A percentile compares a stretch with the other conserved stretches of the same genome.
These are phyloP conservation scores for Penicillium sp. DNA, from an alignment of 2,329 filamentous ascomycete genomes.

Conservation along the genomic window DNA sequence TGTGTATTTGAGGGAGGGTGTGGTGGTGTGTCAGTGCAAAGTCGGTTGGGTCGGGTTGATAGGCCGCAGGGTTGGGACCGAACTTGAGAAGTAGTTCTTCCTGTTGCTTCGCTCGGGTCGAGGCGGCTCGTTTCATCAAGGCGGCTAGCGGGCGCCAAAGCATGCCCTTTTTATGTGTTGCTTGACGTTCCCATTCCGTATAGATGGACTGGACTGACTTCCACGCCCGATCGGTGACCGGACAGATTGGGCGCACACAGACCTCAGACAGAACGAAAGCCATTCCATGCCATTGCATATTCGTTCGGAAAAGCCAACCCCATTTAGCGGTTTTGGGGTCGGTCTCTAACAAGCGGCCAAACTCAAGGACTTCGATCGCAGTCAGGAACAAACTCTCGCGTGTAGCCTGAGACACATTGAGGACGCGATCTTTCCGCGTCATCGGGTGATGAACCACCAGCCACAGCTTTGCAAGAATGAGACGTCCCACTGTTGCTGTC, in stretches of 20 bases:
- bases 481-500: conserved; percentile 65
- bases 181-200: conserved; percentile 37
- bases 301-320: conserved; percentile 66
- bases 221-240: conserved; percentile 64
- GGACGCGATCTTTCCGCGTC: conserved; percentile 59
- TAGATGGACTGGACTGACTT: conserved; percentile 54
- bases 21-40: conserved; percentile 13
- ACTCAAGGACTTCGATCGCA: conserved; percentile 74
- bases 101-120: conserved; percentile 55
- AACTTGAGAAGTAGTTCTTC: conserved; percentile 29
- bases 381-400: conserved; percentile 71
- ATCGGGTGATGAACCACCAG: conserved; percentile 75
- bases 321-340: conserved; percentile 64
- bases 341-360: conserved; percentile 65
- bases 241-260: conserved; percentile 58
- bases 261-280: conserved; percentile 64
- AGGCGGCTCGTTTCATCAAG: conserved; percentile 61
- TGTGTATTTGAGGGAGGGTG: conserved; percentile 26
- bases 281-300: conserved; percentile 67
- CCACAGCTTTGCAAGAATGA: conserved; percentile 78
- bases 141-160: conserved; percentile 66
- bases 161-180: conserved; percentile 54
- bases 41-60: conserved; percentile 4
- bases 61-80: conserved; percentile 15
- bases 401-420: conserved; percentile 61